Evolutionary conservation across 2,329 filamentous ascomycete species (phyloP).

Genomic region (Coniella vitis): DNA sequence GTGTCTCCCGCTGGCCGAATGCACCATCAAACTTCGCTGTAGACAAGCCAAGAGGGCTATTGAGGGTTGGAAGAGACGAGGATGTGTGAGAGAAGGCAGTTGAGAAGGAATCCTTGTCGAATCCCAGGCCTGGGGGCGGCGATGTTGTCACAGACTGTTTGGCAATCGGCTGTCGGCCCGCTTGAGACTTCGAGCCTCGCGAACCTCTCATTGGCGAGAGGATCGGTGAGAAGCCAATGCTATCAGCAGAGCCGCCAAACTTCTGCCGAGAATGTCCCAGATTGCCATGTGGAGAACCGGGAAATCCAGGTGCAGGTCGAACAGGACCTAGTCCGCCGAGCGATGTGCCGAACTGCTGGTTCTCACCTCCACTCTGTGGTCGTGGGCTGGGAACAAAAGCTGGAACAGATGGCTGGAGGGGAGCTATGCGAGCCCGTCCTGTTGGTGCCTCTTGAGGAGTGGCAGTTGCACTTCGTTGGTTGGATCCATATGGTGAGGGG

Average conservation of each 20-base stretch:
- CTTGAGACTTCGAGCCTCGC: neutral
- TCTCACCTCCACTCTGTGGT: constrained; percentile 5
- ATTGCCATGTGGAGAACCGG: neutral
- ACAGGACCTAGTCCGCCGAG: neutral
- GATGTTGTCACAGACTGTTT: constrained; percentile 6
- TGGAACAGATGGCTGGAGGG: constrained; percentile 8
- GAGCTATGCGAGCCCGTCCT: neutral
- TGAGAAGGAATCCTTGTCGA: constrained; percentile 19
- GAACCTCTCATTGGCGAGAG: constrained; percentile 6
- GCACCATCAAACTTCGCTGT: constrained; percentile 6
- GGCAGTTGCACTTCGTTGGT: neutral
- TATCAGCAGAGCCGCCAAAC: constrained; percentile 14
- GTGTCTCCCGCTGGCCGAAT: constrained; percentile 5
- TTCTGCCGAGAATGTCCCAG: constrained; percentile 11
- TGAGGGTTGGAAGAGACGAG: constrained; percentile 27
- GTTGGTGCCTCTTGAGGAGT: constrained; percentile 1
- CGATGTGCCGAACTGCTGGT: neutral
- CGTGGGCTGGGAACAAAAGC: constrained; percentile 5
- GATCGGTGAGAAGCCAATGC: constrained; percentile 9
- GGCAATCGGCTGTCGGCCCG: neutral
- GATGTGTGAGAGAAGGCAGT: constrained; percentile 21
- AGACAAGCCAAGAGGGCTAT: constrained; percentile 26
- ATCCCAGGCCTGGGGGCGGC: constrained; percentile 9
- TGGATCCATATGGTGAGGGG: neutral
- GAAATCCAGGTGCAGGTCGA: constrained; percentile 10